These are phyloP conservation scores for Cercospora janseana DNA, from an alignment of 2,329 filamentous ascomycete genomes.

Conservation along the genomic window DNA sequence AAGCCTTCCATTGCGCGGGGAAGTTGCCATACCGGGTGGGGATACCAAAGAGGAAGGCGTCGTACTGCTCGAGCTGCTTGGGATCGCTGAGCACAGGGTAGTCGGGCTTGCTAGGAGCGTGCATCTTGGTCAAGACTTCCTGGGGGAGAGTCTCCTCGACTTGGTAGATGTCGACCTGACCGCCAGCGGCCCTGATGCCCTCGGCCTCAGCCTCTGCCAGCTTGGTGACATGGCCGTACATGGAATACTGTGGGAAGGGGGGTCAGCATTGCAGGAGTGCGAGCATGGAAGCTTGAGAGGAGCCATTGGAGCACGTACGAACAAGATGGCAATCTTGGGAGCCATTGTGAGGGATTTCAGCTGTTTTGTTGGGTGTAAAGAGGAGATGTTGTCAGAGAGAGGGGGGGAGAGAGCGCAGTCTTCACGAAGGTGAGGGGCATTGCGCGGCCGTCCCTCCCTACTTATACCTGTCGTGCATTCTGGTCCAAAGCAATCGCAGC, in stretches of 20 bases:
- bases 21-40: conserved; percentile 97
- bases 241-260: conserved; percentile 21
- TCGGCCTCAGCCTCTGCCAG: conserved; percentile 87
- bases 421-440: neutral
- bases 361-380: neutral
- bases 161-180: conserved; percentile 79
- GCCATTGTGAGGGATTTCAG: conserved; percentile 62
- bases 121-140: conserved; percentile 85
- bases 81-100: conserved; percentile 62
- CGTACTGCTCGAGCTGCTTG: conserved; percentile 67
- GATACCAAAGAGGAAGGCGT: conserved; percentile 83
- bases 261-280: neutral
- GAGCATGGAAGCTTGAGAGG: neutral
- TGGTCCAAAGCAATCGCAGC: no score
- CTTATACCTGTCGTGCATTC: no score
- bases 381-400: neutral
- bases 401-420: neutral
- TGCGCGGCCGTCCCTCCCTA: no score
- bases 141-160: conserved; percentile 81
- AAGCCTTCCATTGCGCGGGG: conserved; percentile 89
- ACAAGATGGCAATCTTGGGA: conserved; percentile 89
- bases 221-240: conserved; percentile 68
- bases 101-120: conserved; percentile 74
- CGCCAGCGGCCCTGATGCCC: conserved; percentile 85
- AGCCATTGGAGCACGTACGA: conserved; percentile 55